A percentile compares a stretch with the other conserved stretches of the same genome.
phyloP scores from a whole-genome alignment of 2,329 filamentous ascomycete genomes.

The Xylariaceae sp. region DNA sequence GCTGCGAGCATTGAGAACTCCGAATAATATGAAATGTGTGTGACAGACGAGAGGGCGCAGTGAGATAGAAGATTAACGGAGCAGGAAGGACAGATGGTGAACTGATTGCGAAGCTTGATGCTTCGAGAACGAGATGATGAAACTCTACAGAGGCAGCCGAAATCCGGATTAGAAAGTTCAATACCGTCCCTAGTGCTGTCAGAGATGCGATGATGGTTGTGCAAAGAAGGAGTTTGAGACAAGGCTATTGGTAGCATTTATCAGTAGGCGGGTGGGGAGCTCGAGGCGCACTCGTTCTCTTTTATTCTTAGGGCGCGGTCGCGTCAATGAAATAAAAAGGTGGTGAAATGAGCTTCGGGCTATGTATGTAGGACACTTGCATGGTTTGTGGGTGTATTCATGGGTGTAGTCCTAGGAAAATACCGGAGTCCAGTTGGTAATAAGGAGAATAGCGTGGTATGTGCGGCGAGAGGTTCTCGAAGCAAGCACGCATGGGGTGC shows the following conservation, averaged over 20 bases:
- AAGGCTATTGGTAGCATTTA: slow-evolving; percentile 29
- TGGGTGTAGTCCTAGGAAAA: slow-evolving; percentile 24
- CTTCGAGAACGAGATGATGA: slow-evolving; percentile 23
- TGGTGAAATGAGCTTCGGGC: slow-evolving; percentile 18
- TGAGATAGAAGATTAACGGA: slow-evolving; percentile 24
- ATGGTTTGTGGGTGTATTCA: slow-evolving; percentile 19
- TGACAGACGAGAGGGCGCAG: slow-evolving; percentile 22
- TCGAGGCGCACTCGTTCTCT: slow-evolving; percentile 26
- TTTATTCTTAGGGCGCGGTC: slow-evolving; percentile 20
- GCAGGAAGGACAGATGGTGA: slow-evolving; percentile 24
- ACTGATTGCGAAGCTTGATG: slow-evolving; percentile 29
- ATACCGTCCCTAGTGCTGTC: slow-evolving; percentile 27
- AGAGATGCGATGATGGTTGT: slow-evolving; percentile 25
- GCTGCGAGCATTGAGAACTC: slow-evolving; percentile 18
- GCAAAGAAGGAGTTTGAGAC: slow-evolving; percentile 33
- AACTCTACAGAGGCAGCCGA: slow-evolving; percentile 22
- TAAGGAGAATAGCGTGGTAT: slow-evolving; percentile 8
- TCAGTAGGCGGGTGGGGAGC: slow-evolving; percentile 20
- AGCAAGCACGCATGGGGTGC: slow-evolving; percentile 16
- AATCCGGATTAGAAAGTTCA: slow-evolving; percentile 25
- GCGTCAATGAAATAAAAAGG: slow-evolving; percentile 2
- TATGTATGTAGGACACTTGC: slow-evolving; percentile 14
- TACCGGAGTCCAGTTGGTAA: slow-evolving; percentile 14
- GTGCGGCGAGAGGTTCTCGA: slow-evolving; percentile 1
- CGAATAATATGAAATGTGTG: slow-evolving; percentile 22